phyloP scores from a whole-genome alignment of 1,284 basidiomycete genomes.

The Porodaedalea pini region DNA sequence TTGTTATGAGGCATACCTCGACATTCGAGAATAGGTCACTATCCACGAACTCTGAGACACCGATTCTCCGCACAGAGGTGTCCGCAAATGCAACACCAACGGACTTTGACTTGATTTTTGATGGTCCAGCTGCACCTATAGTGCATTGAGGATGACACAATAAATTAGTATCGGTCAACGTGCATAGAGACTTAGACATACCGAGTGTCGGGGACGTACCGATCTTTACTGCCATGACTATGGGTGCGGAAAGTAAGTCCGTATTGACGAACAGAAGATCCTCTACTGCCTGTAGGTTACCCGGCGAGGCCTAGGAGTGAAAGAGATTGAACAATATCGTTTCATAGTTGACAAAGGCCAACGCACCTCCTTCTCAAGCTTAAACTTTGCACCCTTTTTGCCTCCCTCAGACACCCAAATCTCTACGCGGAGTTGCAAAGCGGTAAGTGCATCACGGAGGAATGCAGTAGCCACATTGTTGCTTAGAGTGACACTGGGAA shows the following conservation, averaged over 20 bases:
- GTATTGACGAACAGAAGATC: slow-evolving; percentile 87
- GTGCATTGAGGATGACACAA: neutral
- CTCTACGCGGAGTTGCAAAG: slow-evolving; percentile 90
- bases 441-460: slow-evolving; percentile 86
- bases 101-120: slow-evolving; percentile 54
- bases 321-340: slow-evolving; percentile 1
- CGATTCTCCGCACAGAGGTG: slow-evolving; percentile 68
- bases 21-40: slow-evolving; percentile 96
- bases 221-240: slow-evolving; percentile 88
- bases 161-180: neutral
- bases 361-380: slow-evolving; percentile 74
- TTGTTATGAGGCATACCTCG: slow-evolving; percentile 61
- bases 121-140: slow-evolving; percentile 31
- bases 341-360: too few species aligned
- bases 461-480: slow-evolving; percentile 82
- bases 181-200: neutral
- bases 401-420: slow-evolving; percentile 81
- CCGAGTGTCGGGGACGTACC: slow-evolving; percentile 45
- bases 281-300: slow-evolving; percentile 91
- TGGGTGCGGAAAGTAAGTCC: slow-evolving; percentile 82
- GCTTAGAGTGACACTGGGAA: slow-evolving; percentile 81
- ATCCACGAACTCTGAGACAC: slow-evolving; percentile 86
- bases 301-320: slow-evolving; percentile 79
- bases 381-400: slow-evolving; percentile 73
- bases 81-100: slow-evolving; percentile 78